phyloP scores from a whole-genome alignment of 2,329 filamentous ascomycete species.

The Penicillium sp. region DNA sequence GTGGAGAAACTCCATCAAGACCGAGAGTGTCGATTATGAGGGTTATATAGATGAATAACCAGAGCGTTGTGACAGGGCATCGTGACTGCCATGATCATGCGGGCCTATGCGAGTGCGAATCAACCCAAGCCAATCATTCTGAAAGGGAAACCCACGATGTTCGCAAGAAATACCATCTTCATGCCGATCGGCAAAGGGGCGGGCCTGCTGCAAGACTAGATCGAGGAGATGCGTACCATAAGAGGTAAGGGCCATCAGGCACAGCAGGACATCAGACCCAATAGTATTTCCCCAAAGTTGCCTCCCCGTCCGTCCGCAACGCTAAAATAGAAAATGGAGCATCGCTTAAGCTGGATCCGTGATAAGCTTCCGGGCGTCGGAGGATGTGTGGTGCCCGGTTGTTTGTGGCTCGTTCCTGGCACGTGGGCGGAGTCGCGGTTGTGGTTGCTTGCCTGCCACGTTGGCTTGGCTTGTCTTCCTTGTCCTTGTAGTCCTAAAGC shows the following conservation, averaged over 20 bases:
- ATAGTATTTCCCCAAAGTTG: background rate
- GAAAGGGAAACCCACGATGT: slow-evolving; percentile 13
- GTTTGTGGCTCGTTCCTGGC: background rate
- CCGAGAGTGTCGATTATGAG: background rate
- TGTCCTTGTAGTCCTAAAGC: background rate
- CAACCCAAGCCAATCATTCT: slow-evolving; percentile 13
- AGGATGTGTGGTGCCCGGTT: background rate
- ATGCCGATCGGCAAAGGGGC: slow-evolving; percentile 3
- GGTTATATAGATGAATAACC: background rate
- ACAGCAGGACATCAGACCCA: background rate
- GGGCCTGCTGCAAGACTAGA: background rate
- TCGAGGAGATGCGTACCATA: background rate
- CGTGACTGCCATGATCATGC: background rate
- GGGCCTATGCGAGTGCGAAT: background rate
- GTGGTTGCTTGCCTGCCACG: background rate
- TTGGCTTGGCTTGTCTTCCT: background rate
- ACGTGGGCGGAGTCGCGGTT: slow-evolving; percentile 8
- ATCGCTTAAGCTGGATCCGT: background rate
- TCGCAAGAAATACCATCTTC: slow-evolving; percentile 1
- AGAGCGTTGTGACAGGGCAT: background rate
- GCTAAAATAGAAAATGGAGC: background rate
- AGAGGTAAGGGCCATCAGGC: background rate
- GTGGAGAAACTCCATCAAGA: background rate
- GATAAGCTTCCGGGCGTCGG: slow-evolving; percentile 13
- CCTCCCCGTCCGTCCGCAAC: background rate